phyloP scores from a whole-genome alignment of 768 basidiomycete genomes.

The Leccinum subgranulosum region DNA sequence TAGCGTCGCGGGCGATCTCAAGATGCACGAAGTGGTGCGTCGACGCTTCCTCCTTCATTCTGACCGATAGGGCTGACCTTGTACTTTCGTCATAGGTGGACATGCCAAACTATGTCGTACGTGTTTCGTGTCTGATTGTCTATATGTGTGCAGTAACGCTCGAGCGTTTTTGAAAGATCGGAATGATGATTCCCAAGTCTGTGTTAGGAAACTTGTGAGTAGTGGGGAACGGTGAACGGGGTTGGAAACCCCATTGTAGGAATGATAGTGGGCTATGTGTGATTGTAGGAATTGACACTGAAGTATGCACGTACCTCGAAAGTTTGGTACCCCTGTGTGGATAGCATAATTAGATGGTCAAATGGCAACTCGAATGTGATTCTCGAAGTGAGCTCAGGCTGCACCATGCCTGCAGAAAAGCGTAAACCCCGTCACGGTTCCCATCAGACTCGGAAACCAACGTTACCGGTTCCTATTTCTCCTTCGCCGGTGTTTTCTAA shows the following conservation, averaged over 20 bases:
- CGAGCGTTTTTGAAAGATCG: conserved; percentile 37
- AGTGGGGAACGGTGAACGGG: background rate
- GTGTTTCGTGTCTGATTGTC: conserved; percentile 13
- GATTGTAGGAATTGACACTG: background rate
- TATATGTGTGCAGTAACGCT: background rate
- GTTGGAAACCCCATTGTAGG: background rate
- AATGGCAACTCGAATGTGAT: too few species aligned
- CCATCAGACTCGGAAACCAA: too few species aligned
- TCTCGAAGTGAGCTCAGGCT: background rate
- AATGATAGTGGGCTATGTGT: background rate
- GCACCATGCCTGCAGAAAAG: too few species aligned
- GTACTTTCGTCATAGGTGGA: conserved; percentile 42
- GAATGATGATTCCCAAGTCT: conserved; percentile 53
- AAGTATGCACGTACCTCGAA: background rate
- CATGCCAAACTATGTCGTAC: conserved; percentile 63
- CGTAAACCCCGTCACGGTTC: too few species aligned
- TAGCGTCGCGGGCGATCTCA: conserved; percentile 56
- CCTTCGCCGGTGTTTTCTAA: too few species aligned
- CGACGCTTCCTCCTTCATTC: background rate
- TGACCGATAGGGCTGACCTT: background rate
- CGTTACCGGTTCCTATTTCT: too few species aligned
- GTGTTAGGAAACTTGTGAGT: conserved; percentile 27
- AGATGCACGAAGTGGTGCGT: conserved; percentile 57
- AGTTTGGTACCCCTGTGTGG: too few species aligned
- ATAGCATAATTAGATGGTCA: too few species aligned